Conservation (phyloP, 768 basidiomycete species). For the Amanita polypyramis region DNA sequence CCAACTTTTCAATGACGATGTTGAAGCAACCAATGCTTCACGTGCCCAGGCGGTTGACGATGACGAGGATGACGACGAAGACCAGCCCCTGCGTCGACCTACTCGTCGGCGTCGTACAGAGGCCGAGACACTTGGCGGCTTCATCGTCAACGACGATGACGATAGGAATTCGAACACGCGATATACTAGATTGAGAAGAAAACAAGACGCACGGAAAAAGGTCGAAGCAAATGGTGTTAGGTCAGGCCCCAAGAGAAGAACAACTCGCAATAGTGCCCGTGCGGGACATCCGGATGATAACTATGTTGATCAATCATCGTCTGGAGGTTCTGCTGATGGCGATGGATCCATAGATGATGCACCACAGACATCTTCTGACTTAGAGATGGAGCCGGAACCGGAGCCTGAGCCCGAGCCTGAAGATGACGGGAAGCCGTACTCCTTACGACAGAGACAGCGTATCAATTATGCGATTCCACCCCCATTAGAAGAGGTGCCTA, state of each 20-base stretch:
- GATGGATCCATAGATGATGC: slow-evolving; percentile 53
- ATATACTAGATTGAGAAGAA: slow-evolving; percentile 11
- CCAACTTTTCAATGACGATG: slow-evolving; percentile 18
- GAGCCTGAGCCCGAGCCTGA: slow-evolving; percentile 36
- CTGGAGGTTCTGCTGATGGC: slow-evolving; percentile 39
- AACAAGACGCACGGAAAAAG: slow-evolving; percentile 11
- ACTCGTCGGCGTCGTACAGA: neutral
- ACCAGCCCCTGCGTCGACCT: neutral
- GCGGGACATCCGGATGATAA: slow-evolving; percentile 35
- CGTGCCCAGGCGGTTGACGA: slow-evolving; percentile 8
- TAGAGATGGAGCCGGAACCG: slow-evolving; percentile 31
- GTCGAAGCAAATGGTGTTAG: slow-evolving; percentile 15
- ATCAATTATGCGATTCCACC: slow-evolving; percentile 81
- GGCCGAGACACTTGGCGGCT: neutral
- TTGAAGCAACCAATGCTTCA: slow-evolving; percentile 14
- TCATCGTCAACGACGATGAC: slow-evolving; percentile 3
- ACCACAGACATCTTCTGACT: slow-evolving; percentile 33
- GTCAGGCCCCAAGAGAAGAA: slow-evolving; percentile 13
- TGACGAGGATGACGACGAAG: slow-evolving; percentile 5
- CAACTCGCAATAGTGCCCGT: slow-evolving; percentile 18
- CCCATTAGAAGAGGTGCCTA: slow-evolving; percentile 60
- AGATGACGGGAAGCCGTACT: slow-evolving; percentile 49
- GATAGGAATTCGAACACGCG: slow-evolving; percentile 12
- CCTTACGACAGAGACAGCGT: slow-evolving; percentile 51
- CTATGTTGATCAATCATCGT: slow-evolving; percentile 35